Base-by-base conservation (phyloP, 352 stramenopile genomes). In the Phytophthora brassicae region DNA sequence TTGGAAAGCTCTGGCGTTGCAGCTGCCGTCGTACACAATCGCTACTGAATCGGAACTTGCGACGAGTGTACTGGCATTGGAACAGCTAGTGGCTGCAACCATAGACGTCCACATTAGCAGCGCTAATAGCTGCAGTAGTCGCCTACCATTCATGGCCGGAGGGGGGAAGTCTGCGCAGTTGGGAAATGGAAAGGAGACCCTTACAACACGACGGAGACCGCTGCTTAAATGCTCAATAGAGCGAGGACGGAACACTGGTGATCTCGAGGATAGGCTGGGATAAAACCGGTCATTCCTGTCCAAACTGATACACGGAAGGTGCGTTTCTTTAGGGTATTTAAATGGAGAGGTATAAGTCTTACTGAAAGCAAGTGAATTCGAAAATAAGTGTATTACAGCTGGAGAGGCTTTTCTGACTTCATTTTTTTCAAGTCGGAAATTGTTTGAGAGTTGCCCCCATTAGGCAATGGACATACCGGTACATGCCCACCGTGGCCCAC, bases 21-120 rank as follows among this genome's bases (percentile, higher is more conserved):
- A 91, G 36, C 22, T 52, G 6, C 53, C 49, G 59, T 84, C 72
- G 64, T 86, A 91, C 23, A 81, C 79, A 43, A 88, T 68, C 3
- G 79, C 81, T 3, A 76, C 72, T n/a, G 60, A 60, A 26, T 71
- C 62, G 2, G 52, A 62, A 20, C 55, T 54, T 31, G 63, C 42
- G 11, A 87, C 68, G 17, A 90, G 63, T 6, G 70, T 79, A 47
- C 62, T 86, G 36, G 76, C 66, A 29, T 78, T 69, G 11, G 24
- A 46, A 50, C 78, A 88, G 13, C 38, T 33, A 9, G 20, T 35
- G 9, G 54, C 55, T n/a, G 55, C 45, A 8, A 62, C 64, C 12
- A 35, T 36, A 22, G 49, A 56, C 48, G 45, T 29, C 14, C 26
- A 31, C 26, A 55, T 45, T 9, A 67, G 20, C 31, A 66, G 6